These are phyloP conservation scores for Sesbania bispinosa DNA, from an alignment of 306 rosid genomes.

Conservation along the genomic window DNA sequence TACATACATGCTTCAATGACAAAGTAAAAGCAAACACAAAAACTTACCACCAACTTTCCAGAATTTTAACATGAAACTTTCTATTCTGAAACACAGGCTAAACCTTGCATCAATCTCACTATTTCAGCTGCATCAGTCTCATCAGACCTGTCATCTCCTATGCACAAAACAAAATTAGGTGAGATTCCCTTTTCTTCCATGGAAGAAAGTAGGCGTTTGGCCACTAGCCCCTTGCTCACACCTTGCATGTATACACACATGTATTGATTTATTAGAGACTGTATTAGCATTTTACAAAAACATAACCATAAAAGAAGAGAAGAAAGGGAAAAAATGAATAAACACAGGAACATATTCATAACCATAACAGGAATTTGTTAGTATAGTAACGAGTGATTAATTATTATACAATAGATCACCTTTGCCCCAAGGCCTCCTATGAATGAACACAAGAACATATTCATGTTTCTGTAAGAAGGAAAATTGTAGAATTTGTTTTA, in stretches of 20 bases:
- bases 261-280: background rate
- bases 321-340: too few species aligned
- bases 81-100: slow-evolving; percentile 66
- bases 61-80: slow-evolving; percentile 11
- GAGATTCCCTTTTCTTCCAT: slow-evolving; percentile 54
- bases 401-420: too few species aligned
- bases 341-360: too few species aligned
- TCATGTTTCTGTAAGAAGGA: too few species aligned
- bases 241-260: slow-evolving; percentile 43
- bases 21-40: slow-evolving; percentile 13
- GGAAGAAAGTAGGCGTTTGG: slow-evolving; percentile 54
- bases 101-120: slow-evolving; percentile 65
- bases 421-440: too few species aligned
- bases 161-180: slow-evolving; percentile 80
- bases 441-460: too few species aligned
- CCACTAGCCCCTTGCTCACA: slow-evolving; percentile 81
- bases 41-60: slow-evolving; percentile 10
- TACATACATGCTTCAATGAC: slow-evolving; percentile 23
- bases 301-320: too few species aligned
- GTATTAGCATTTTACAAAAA: background rate
- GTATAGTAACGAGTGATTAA: too few species aligned
- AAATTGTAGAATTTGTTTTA: too few species aligned
- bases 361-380: too few species aligned
- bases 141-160: slow-evolving; percentile 88
- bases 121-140: slow-evolving; percentile 69